A percentile compares a stretch with the other conserved stretches of the same genome.
These are phyloP conservation scores for Platanus orientalis DNA, from an alignment of 164 flowering plant genomes.

Conservation along the genomic window DNA sequence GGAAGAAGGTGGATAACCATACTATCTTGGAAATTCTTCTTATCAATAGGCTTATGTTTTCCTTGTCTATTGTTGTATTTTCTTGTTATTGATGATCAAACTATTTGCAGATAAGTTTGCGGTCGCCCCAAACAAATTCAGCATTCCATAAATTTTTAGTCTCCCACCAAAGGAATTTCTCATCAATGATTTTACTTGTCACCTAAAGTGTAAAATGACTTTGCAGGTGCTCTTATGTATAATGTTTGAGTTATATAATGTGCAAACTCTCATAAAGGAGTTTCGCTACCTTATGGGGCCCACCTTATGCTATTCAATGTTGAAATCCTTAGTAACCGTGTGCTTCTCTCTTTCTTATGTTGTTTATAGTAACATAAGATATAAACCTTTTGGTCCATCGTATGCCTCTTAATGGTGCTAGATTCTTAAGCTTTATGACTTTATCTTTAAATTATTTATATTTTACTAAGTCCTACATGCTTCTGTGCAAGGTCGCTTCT, in stretches of 20 bases:
- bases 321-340: neutral
- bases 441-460: too few species aligned
- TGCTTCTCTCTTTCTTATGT: neutral
- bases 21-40: constrained; percentile 1
- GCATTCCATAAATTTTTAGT: constrained; percentile 91
- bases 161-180: constrained; percentile 97
- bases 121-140: constrained; percentile 93
- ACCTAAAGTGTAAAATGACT: constrained; percentile 87
- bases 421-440: neutral
- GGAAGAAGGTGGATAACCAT: constrained; percentile 66
- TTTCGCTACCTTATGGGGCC: too few species aligned
- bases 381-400: neutral
- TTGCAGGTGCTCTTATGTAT: constrained; percentile 56
- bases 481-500: constrained; percentile 81
- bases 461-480: neutral
- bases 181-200: constrained; percentile 94
- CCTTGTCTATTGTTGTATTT: neutral
- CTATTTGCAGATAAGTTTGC: constrained; percentile 56
- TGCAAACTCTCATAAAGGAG: too few species aligned
- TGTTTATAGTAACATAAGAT: neutral
- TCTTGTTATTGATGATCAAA: neutral
- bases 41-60: too few species aligned
- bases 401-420: neutral
- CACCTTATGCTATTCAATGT: neutral
- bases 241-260: neutral